phyloP scores from a whole-genome alignment of 257 asterid species.

The Voacanga thouarsii region DNA sequence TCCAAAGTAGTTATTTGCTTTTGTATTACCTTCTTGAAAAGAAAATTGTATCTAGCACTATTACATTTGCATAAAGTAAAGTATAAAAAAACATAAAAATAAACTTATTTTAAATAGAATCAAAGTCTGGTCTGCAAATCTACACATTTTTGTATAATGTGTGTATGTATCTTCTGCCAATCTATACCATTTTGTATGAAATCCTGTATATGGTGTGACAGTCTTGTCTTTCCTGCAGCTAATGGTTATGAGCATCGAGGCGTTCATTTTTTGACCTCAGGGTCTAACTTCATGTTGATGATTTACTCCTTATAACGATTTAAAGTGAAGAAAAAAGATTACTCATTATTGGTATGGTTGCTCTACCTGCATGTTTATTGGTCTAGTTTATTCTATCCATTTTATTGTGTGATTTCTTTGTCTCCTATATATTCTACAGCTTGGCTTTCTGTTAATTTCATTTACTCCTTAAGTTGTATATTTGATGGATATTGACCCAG shows the following conservation, averaged over 20 bases:
- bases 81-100: too few species aligned
- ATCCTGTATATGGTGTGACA: neutral
- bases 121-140: too few species aligned
- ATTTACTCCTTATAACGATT: neutral
- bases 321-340: neutral
- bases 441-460: neutral
- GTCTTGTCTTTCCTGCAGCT: too few species aligned
- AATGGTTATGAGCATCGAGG: neutral
- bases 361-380: neutral
- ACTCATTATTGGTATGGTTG: neutral
- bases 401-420: constrained; percentile 4
- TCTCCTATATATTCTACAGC: neutral
- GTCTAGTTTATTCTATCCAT: neutral
- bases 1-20: neutral
- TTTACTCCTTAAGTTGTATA: neutral
- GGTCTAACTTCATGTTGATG: neutral
- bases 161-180: too few species aligned
- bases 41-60: too few species aligned
- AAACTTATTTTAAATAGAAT: too few species aligned
- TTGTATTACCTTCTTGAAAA: too few species aligned
- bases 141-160: neutral
- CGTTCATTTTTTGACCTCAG: neutral
- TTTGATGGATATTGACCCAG: neutral
- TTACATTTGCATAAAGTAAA: too few species aligned
- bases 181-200: too few species aligned